These are phyloP conservation scores for Boletus sp. DNA, from an alignment of 768 basidiomycete genomes.

Conservation along the genomic window DNA sequence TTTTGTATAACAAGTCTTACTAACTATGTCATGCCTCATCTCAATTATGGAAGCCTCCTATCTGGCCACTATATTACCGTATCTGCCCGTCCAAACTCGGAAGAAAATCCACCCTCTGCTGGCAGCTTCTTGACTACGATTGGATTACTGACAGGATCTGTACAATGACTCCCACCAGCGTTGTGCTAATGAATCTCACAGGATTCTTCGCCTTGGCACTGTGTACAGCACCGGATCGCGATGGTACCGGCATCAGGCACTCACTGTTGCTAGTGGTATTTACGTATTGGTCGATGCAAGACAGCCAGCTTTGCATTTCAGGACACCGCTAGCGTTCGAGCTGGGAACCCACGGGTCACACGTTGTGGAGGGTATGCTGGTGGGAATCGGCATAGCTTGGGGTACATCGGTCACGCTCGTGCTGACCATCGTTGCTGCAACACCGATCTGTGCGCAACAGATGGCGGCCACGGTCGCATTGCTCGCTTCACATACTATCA, in stretches of 20 bases:
- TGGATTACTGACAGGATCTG: not conserved
- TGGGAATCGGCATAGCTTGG: not conserved
- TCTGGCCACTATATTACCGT: not conserved
- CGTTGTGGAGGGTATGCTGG: not conserved
- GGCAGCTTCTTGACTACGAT: not conserved
- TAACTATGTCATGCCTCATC: not conserved
- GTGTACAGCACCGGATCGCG: not conserved
- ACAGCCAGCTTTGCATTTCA: not conserved
- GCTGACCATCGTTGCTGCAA: not conserved
- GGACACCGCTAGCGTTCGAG: not conserved
- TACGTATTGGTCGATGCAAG: not conserved
- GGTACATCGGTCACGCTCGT: not conserved
- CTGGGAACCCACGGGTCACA: not conserved
- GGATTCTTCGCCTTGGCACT: too few species aligned
- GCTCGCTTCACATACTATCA: not conserved
- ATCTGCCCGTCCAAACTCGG: not conserved
- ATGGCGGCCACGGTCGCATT: slow-evolving; percentile 7
- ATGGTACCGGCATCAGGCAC: not conserved
- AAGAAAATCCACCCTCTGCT: too few species aligned
- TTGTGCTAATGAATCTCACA: not conserved
- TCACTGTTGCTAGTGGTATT: not conserved
- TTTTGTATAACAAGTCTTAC: not conserved
- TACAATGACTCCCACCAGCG: not conserved
- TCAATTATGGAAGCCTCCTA: not conserved
- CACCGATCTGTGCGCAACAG: not conserved